Base-by-base conservation (phyloP, 139 green algal genomes). In the Spirogloea muscicola region DNA sequence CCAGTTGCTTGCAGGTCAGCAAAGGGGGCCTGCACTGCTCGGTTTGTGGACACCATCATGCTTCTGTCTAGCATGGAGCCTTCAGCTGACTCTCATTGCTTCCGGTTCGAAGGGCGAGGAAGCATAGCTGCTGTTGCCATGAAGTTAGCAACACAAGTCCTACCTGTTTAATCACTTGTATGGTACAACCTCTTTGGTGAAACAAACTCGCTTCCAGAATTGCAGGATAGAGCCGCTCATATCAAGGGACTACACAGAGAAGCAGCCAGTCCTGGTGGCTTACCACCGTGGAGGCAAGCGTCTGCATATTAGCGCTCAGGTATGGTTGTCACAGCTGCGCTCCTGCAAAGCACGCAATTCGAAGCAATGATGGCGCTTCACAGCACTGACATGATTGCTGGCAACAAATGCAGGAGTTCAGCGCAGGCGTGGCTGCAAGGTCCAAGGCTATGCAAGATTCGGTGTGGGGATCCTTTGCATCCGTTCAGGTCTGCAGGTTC, bases 191-290 rank as follows among this genome's bases (percentile, higher is more conserved):
- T 10, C 18, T 31, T 29, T 25, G 13, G 6, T 44, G 36, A 9
- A 31, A 36, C 67, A 13, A 41, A 29, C 52, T 21, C 37, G 18
- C 18, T 27, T 4, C 52, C 0, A 37, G 36, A 41, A 2, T 4
- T 72, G 69, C 81, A 89, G 87, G 72, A 64, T 91, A 49, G 87
- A 91, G 77, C 87, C 87, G 1, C 68, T 91, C 61, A 68, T 83
- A 6, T 57, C 78, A 27, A 25, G 18, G 10, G 80, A 83, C 1
- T 77, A 64, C 2, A 69, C 82, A 39, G 72, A 79, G 55, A 55
- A 76, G 21, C 67, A 67, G 44, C 74, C 83, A 13, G 67, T 82
- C 2, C 81, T 74, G 58, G 72, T 77, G 1, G 51, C 80, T 7
- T 82, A 85, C 67, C 46, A 76, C 58, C 18, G 63, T 16, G 85